Base-by-base conservation (phyloP, 371 early-diverging fungal species). In the Mucor piriformis region DNA sequence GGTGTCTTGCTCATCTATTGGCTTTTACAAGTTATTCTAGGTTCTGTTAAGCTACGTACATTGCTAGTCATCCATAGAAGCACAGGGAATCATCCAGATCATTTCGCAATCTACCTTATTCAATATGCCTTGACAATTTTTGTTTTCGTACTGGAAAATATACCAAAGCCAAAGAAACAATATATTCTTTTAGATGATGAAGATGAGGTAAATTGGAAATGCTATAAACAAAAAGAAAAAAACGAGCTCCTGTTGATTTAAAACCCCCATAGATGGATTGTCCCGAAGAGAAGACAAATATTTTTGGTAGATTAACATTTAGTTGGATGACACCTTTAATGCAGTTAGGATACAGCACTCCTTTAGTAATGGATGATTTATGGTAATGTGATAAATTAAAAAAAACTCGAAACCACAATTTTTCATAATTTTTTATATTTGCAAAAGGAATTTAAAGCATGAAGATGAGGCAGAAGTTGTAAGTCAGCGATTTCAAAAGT, bases 251-350 rank as follows among this genome's bases (percentile, higher is more conserved):
- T 7, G 4, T 18, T 27, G 6, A 21, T 25, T 7, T 29, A n/a
- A n/a, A n/a, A 24, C 15, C n/a, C 7, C 11, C 38, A 20, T 59
- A 81, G 73, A 56, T 67, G 60, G 62, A 80, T 33, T 74, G 80
- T 50, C 94, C 93, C 4, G 97, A 97, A 64, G 88, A 85, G 16
- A 83, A 78, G 10, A 89, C 96, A 35, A 91, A 92, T 64, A 86
- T 98, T 38, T 95, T 95, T 61, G 90, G 93, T 11, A 75, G 83
- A 29, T 67, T 95, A 7, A 85, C 90, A 0, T 98, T 97, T 71
- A 76, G 84, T 35, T 98, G 98, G 98, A 92, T 98, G 88, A 88
- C 90, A 35, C 85, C 86, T 5, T 63, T 97, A 62, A 91, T 98
- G 83, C 87, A 87, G 47, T 71, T 87, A 20, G 98, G 97, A 1